phyloP scores from a whole-genome alignment of 176 grass and related monocot genomes.

The Secale cereale region DNA sequence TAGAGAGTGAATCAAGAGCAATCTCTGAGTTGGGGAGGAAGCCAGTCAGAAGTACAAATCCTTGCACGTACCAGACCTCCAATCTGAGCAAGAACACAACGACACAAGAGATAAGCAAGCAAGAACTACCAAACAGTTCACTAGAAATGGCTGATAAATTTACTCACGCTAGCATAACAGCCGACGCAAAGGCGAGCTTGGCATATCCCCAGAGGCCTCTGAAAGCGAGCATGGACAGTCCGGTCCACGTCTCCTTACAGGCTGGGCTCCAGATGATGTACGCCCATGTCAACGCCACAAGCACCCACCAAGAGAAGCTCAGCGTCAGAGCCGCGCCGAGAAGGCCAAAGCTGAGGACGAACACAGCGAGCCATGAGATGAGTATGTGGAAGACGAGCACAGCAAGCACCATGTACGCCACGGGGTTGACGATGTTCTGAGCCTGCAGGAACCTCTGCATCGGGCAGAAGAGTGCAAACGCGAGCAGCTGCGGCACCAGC shows the following conservation, averaged over 20 bases:
- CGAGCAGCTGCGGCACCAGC: slow-evolving; percentile 51
- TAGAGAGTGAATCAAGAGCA: slow-evolving; percentile 68
- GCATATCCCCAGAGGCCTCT: slow-evolving; percentile 57
- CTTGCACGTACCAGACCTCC: slow-evolving; percentile 89
- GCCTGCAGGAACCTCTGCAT: slow-evolving; percentile 85
- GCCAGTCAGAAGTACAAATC: slow-evolving; percentile 76
- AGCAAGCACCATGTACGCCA: slow-evolving; percentile 37
- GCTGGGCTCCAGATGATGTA: slow-evolving; percentile 50
- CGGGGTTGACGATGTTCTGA: slow-evolving; percentile 62
- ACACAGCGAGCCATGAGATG: slow-evolving; percentile 50
- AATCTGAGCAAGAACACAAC: slow-evolving; percentile 42
- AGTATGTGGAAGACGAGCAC: slow-evolving; percentile 60
- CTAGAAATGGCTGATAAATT: background rate
- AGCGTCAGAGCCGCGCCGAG: slow-evolving; percentile 46
- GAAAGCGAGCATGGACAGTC: slow-evolving; percentile 51
- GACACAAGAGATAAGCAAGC: background rate
- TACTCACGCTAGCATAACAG: slow-evolving; percentile 74
- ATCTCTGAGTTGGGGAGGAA: slow-evolving; percentile 71
- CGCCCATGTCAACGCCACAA: slow-evolving; percentile 50
- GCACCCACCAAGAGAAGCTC: slow-evolving; percentile 65
- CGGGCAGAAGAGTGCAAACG: slow-evolving; percentile 71
- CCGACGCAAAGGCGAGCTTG: slow-evolving; percentile 60
- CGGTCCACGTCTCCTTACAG: slow-evolving; percentile 58
- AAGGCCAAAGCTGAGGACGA: slow-evolving; percentile 42
- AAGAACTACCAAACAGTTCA: background rate